Base-by-base conservation (phyloP, 768 basidiomycete species). In the Plicaturopsis crispa region DNA sequence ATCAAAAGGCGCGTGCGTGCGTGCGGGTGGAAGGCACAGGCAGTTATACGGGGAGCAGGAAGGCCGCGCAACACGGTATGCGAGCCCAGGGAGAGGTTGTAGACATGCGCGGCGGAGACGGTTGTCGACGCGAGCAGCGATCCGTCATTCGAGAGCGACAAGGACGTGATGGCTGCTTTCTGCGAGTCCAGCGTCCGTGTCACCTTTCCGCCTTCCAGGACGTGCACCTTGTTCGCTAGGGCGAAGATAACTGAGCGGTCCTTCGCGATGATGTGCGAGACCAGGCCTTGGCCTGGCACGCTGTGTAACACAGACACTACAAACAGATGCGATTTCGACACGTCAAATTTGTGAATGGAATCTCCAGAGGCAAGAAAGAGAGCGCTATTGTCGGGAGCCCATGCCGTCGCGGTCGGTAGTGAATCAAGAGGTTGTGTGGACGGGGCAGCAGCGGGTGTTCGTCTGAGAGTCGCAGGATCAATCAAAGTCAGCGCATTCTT, bases 1-100 rank as follows among this genome's bases (percentile, higher is more conserved):
- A 87, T 57, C 3, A 87, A 57, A 14, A 87, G 63, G 31, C 69
- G 65, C 5, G 75, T 75, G n/a, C 73, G 73, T 2, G 66, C 59
- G 52, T 84, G 78, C 8, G 70, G 66, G 48, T 84, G 81, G 46
- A 86, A 86, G 19, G 61, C 53, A 40, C 78, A 77, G 11, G 71
- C 63, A 0, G 57, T 62, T 30, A 78, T 61, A 8, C 14, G 26
- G 7, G n/a, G 35, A n/a, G 56, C 42, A 1, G 72, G 64, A 3
- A 81, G 55, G 1, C 80, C 79, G 20, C 72, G 69, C 26, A 87
- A 66, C 21, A 65, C 59, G 2, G 67, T 68, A 45, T 75, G 70
- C 6, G 78, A 69, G 11, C 71, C 70, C 8, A 68, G 62, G 0
- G 69, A 50, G 37, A 85, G 59, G 45, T 82, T 74, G 48, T 84